These are phyloP conservation scores for Acorus gramineus DNA, from an alignment of 106 monocot genomes.

Conservation along the genomic window DNA sequence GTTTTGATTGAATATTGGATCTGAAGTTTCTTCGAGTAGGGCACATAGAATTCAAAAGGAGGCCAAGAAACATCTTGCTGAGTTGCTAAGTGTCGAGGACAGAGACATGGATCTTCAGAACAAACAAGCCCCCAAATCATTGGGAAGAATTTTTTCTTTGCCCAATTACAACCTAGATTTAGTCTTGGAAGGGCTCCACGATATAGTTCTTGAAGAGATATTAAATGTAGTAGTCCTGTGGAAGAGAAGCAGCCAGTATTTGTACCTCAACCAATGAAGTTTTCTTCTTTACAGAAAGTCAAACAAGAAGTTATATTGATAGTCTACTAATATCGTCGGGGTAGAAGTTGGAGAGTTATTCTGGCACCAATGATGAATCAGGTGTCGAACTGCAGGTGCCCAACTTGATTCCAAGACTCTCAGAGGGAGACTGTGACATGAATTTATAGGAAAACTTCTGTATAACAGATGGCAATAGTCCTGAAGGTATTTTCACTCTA, in stretches of 20 bases:
- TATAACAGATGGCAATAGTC: constrained; percentile 4
- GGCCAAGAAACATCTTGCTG: constrained; percentile 55
- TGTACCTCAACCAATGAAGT: constrained; percentile 10
- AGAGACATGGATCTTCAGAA: constrained; percentile 6
- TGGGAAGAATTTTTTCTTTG: constrained; percentile 47
- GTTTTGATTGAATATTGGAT: background rate
- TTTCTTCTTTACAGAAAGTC: constrained; percentile 4
- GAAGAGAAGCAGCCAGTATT: constrained; percentile 10
- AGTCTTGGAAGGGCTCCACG: constrained; percentile 35
- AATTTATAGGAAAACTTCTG: constrained; percentile 1
- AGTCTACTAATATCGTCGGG: constrained; percentile 1
- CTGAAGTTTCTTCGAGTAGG: background rate
- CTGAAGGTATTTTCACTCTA: constrained; percentile 16
- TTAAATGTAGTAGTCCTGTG: no score
- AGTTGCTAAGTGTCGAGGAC: constrained; percentile 26
- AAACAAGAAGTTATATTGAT: constrained; percentile 13
- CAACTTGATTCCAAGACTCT: background rate
- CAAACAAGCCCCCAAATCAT: constrained; percentile 21
- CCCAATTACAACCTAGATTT: constrained; percentile 22
- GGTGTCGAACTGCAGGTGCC: constrained; percentile 3
- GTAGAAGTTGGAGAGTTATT: constrained; percentile 8
- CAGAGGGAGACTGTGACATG: background rate
- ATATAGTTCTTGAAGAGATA: no score
- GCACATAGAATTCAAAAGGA: constrained; percentile 38
- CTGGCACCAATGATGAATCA: constrained; percentile 1